Conservation (phyloP, 1,284 basidiomycete genomes). For the Irpex lacteus region DNA sequence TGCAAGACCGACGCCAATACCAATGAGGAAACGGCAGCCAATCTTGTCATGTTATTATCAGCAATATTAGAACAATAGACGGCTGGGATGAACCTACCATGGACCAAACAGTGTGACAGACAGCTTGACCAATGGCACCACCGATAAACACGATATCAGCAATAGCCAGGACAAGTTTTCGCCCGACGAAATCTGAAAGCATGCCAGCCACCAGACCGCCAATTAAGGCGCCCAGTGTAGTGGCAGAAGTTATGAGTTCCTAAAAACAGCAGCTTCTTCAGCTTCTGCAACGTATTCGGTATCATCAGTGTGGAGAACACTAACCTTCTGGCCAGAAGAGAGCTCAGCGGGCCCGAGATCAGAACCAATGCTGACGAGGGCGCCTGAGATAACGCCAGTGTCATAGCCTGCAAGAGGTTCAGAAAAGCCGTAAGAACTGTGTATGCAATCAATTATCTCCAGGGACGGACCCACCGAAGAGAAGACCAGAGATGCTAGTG, state of each 20-base stretch:
- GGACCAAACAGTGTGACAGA: conserved; percentile 63
- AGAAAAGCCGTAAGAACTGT: neutral
- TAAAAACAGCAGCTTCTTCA: conserved; percentile 22
- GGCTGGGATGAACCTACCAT: conserved; percentile 48
- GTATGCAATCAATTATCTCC: neutral
- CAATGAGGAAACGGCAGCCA: conserved; percentile 73
- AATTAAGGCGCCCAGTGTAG: conserved; percentile 75
- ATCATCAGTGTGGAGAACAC: conserved; percentile 5
- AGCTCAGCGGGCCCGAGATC: conserved; percentile 63
- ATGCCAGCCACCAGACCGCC: conserved; percentile 72
- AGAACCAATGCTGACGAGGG: conserved; percentile 68
- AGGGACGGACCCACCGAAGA: conserved; percentile 57
- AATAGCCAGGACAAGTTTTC: conserved; percentile 63
- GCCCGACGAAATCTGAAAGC: conserved; percentile 71
- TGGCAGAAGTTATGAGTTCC: conserved; percentile 82
- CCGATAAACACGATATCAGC: conserved; percentile 77
- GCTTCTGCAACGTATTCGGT: neutral
- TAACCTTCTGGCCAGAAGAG: conserved; percentile 65
- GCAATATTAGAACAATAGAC: neutral
- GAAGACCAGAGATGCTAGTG: conserved; percentile 70
- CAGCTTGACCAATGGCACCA: conserved; percentile 69
- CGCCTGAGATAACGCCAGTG: conserved; percentile 77
- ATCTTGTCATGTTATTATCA: conserved; percentile 40
- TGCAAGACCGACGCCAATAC: conserved; percentile 68
- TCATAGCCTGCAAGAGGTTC: conserved; percentile 60